Percentiles rank a stretch among this genome's conserved stretches.
Evolutionary conservation across 257 asterid genomes (phyloP).

Genomic region (Petunia axillaris): DNA sequence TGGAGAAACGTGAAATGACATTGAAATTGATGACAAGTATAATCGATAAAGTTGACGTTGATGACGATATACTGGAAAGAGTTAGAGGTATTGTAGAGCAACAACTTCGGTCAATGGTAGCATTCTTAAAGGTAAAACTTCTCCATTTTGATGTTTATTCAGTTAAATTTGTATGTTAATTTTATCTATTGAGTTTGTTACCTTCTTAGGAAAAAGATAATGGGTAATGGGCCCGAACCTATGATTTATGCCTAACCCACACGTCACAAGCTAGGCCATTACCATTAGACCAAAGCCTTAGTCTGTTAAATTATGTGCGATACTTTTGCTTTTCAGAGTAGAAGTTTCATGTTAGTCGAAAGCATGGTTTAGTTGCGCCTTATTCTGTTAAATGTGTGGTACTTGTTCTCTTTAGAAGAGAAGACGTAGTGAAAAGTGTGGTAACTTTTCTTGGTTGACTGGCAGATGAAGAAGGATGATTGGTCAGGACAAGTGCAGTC

Average conservation of each 20-base stretch:
- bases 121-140: slow-evolving; percentile 65
- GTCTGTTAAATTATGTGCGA: no score
- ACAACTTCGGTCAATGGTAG: slow-evolving; percentile 62
- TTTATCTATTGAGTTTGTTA: slow-evolving; percentile 8
- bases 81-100: slow-evolving; percentile 65
- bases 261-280: no score
- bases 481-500: slow-evolving; percentile 90
- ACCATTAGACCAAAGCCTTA: no score
- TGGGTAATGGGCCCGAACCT: background rate
- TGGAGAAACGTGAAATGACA: slow-evolving; percentile 71
- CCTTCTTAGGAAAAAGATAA: background rate
- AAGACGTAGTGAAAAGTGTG: no score
- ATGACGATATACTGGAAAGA: slow-evolving; percentile 63
- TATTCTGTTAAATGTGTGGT: no score
- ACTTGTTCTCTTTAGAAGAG: no score
- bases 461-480: slow-evolving; percentile 79
- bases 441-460: background rate
- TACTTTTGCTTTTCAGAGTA: no score
- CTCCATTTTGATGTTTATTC: no score
- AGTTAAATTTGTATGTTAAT: background rate
- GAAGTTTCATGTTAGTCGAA: no score
- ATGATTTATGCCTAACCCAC: no score
- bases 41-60: slow-evolving; percentile 56
- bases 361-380: no score
- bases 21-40: slow-evolving; percentile 64